These are phyloP conservation scores for Diddensiella santjacobensis DNA, from an alignment of 805 yeast species.

Conservation along the genomic window DNA sequence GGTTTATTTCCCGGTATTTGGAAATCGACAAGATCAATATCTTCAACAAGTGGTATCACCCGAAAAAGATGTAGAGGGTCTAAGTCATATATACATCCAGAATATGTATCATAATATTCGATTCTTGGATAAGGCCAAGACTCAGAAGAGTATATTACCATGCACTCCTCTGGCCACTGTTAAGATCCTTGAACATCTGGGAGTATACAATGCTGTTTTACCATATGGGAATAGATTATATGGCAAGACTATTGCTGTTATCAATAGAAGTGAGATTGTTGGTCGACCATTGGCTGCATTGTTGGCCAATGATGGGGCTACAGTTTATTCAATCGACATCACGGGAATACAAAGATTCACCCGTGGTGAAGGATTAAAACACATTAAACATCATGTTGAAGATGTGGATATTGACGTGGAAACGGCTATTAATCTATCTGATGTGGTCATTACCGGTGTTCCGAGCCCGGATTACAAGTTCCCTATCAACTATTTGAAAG, in stretches of 20 bases:
- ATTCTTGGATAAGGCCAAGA: constrained; percentile 66
- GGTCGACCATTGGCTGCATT: constrained; percentile 96
- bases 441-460: constrained; percentile 94
- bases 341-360: constrained; percentile 87
- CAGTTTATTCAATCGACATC: constrained; percentile 86
- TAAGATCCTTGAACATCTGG: constrained; percentile 84
- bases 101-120: constrained; percentile 93
- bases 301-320: constrained; percentile 96
- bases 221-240: constrained; percentile 89
- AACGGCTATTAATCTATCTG: constrained; percentile 68
- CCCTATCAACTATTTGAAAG: constrained; percentile 71
- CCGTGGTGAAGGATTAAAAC: constrained; percentile 84
- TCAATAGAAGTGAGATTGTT: constrained; percentile 93
- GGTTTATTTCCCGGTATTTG: constrained; percentile 97
- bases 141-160: constrained; percentile 82
- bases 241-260: constrained; percentile 87
- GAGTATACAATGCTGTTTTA: constrained; percentile 76
- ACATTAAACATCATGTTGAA: constrained; percentile 76
- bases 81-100: constrained; percentile 85
- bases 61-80: constrained; percentile 94
- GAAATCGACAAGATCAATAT: constrained; percentile 91
- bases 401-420: constrained; percentile 52
- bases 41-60: constrained; percentile 88
- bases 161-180: constrained; percentile 96
- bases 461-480: constrained; percentile 82